phyloP scores from a whole-genome alignment of 2,329 filamentous ascomycete genomes.

The Biscogniauxia marginata region DNA sequence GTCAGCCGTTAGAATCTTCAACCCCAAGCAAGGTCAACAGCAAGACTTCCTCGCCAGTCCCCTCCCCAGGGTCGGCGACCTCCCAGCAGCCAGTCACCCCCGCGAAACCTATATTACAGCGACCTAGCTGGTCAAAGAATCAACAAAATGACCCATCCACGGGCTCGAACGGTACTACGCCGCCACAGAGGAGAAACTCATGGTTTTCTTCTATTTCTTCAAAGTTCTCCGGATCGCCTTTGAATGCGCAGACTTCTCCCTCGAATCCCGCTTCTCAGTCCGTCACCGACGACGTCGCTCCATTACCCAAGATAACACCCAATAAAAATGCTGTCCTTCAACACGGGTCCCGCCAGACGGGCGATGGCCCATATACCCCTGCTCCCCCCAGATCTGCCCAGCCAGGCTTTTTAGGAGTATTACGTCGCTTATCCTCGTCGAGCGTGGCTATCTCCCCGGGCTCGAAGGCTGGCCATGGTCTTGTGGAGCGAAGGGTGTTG shows the following conservation, averaged over 20 bases:
- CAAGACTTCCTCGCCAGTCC: constrained; percentile 17
- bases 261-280: constrained; percentile 31
- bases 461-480: constrained; percentile 57
- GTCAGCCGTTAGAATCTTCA: constrained; percentile 15
- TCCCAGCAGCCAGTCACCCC: constrained; percentile 13
- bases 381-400: constrained; percentile 68
- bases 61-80: constrained; percentile 13
- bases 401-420: constrained; percentile 75
- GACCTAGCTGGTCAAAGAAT: constrained; percentile 32
- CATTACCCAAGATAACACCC: constrained; percentile 48
- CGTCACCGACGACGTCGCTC: constrained; percentile 38
- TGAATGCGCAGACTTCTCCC: constrained; percentile 24
- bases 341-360: constrained; percentile 54
- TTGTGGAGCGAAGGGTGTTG: constrained; percentile 77
- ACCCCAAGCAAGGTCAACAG: constrained; percentile 26
- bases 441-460: constrained; percentile 47
- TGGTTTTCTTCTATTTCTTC: constrained; percentile 95
- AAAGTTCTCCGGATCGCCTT: constrained; percentile 72
- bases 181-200: constrained; percentile 63
- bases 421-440: constrained; percentile 78
- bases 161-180: constrained; percentile 29
- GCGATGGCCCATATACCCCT: constrained; percentile 67
- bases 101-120: constrained; percentile 32
- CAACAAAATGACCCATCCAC: constrained; percentile 30
- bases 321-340: constrained; percentile 59